phyloP scores from a whole-genome alignment of 176 grass and related monocot species.

The Neostapfia colusana region DNA sequence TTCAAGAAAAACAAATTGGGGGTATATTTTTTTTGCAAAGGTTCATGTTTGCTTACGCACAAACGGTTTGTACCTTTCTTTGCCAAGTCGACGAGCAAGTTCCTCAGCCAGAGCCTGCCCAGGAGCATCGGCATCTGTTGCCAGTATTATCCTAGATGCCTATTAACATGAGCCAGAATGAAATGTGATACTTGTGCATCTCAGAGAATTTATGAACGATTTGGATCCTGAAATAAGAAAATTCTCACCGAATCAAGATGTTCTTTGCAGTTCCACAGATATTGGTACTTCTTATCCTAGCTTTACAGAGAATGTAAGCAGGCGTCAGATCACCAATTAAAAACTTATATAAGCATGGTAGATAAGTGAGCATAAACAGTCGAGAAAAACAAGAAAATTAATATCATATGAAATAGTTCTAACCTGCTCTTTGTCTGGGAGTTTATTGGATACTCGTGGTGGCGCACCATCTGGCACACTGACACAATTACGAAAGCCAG shows the following conservation, averaged over 20 bases:
- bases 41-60: conserved; percentile 19
- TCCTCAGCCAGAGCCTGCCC: conserved; percentile 94
- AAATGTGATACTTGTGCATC: neutral
- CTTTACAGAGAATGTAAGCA: conserved; percentile 67
- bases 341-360: neutral
- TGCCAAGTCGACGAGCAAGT: conserved; percentile 89
- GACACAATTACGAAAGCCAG: conserved; percentile 83
- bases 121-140: conserved; percentile 71
- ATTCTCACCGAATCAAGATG: conserved; percentile 74
- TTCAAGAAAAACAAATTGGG: too few relatives aligned
- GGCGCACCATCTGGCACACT: conserved; percentile 87
- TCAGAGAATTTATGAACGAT: conserved; percentile 14
- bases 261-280: conserved; percentile 89
- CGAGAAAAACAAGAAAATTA: neutral
- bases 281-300: conserved; percentile 93
- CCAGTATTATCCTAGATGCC: conserved; percentile 98
- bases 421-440: conserved; percentile 62
- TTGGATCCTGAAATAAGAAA: conserved; percentile 25
- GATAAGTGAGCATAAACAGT: neutral
- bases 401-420: conserved; percentile 22
- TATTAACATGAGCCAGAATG: conserved; percentile 30
- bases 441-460: conserved; percentile 44
- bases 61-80: conserved; percentile 73
- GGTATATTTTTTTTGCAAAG: conserved; percentile 20
- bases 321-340: conserved; percentile 45